These are phyloP conservation scores for Bullera alba DNA, from an alignment of 768 basidiomycete genomes.

Conservation along the genomic window DNA sequence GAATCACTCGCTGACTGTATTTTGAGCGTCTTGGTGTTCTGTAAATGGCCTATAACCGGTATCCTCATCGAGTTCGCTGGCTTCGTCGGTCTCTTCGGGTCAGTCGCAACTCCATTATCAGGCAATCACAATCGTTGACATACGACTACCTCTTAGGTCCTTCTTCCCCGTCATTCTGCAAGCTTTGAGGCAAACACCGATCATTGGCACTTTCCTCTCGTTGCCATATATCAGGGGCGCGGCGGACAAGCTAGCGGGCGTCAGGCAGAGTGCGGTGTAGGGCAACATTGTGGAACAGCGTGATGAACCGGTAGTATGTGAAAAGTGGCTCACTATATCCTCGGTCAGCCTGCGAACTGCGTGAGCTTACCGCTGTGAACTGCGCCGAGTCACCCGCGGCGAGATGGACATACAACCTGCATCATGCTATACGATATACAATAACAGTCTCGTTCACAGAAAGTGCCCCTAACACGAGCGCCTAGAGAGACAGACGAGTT, in stretches of 20 bases:
- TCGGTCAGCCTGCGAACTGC: too few species aligned
- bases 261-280: conserved; percentile 53
- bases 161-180: conserved; percentile 98
- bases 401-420: too few species aligned
- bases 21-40: conserved; percentile 74
- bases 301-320: too few species aligned
- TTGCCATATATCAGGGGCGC: conserved; percentile 68
- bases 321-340: too few species aligned
- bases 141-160: conserved; percentile 56
- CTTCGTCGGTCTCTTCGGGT: conserved; percentile 97
- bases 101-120: conserved; percentile 36
- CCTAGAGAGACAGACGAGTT: too few species aligned
- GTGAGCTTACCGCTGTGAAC: too few species aligned
- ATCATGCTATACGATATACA: too few species aligned
- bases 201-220: conserved; percentile 77
- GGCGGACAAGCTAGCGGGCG: conserved; percentile 72
- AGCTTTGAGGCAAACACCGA: conserved; percentile 89
- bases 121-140: conserved; percentile 3
- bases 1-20: not conserved
- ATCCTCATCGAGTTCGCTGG: conserved; percentile 92
- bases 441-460: too few species aligned
- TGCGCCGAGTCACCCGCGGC: too few species aligned
- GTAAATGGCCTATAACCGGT: conserved; percentile 91
- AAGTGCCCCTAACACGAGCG: too few species aligned
- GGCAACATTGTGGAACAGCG: too few species aligned